Evolutionary conservation across 208 protist species (phyloP).

Genomic region (Acanthamoeba healyi): DNA sequence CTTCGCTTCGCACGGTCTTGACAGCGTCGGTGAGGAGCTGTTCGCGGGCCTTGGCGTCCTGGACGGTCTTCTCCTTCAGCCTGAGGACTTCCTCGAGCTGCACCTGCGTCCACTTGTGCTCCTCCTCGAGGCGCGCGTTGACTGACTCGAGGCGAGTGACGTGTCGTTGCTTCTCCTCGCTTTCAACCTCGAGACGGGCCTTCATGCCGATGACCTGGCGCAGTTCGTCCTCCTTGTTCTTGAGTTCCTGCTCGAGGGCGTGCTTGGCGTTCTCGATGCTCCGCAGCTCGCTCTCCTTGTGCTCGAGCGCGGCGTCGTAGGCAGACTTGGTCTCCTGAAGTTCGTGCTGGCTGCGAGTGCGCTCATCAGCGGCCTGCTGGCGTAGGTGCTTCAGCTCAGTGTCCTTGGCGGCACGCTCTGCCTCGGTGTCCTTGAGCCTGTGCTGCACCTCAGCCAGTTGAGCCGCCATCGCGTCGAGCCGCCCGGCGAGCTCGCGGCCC

Average conservation of each 20-base stretch:
- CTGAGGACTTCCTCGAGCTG: background rate
- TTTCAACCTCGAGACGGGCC: constrained; percentile 37
- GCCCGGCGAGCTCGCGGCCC: background rate
- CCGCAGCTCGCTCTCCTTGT: constrained; percentile 40
- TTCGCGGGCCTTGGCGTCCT: background rate
- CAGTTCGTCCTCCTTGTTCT: constrained; percentile 38
- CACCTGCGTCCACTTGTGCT: background rate
- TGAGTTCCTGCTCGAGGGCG: background rate
- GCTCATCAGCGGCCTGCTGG: background rate
- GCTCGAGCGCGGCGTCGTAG: constrained; percentile 20
- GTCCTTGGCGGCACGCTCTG: background rate
- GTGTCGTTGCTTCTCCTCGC: background rate
- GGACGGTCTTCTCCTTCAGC: background rate
- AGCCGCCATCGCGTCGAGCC: background rate
- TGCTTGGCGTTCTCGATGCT: background rate
- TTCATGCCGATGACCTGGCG: constrained; percentile 5
- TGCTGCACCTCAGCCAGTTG: background rate
- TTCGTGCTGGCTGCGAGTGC: constrained; percentile 15
- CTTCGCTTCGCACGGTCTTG: background rate
- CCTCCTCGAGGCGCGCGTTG: constrained; percentile 33
- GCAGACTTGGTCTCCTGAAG: background rate
- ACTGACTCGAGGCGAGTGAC: background rate
- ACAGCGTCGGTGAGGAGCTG: background rate
- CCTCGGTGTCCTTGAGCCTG: background rate
- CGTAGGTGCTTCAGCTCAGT: background rate